Conservation (phyloP, 345 rosid genomes). For the Bruguiera parviflora region DNA sequence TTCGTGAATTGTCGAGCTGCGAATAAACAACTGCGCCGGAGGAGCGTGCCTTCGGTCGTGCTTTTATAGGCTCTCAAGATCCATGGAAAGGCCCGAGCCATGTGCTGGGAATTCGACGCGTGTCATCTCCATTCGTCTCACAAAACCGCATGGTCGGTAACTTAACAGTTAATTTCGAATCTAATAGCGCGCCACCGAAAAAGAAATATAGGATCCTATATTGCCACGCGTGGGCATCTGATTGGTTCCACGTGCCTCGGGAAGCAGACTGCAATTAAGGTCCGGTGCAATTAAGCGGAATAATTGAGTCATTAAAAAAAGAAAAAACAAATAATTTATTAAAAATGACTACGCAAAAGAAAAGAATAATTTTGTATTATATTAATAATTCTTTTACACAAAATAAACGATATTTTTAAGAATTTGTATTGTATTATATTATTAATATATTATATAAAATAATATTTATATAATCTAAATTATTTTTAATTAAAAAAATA, state of each 20-base stretch:
- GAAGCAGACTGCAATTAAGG: neutral
- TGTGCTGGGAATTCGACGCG: constrained; percentile 4
- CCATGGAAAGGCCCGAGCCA: too few species aligned
- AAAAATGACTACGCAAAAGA: neutral
- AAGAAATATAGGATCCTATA: neutral
- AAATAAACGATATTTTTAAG: too few species aligned
- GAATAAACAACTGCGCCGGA: neutral
- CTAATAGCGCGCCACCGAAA: too few species aligned
- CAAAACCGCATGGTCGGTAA: neutral
- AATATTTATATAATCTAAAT: too few species aligned
- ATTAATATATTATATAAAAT: too few species aligned
- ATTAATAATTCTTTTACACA: too few species aligned
- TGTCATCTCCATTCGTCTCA: neutral
- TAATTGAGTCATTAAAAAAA: neutral
- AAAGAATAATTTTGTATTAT: neutral
- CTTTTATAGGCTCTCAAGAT: constrained; percentile 1
- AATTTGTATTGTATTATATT: too few species aligned
- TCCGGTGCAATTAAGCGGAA: constrained; percentile 5
- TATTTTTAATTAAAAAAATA: too few species aligned
- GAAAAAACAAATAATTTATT: neutral
- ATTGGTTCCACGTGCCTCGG: neutral
- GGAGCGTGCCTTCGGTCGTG: neutral
- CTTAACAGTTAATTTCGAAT: neutral
- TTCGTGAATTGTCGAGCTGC: neutral
- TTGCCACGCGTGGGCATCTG: neutral